Percentiles rank a stretch among this genome's conserved stretches.
Evolutionary conservation across 2,329 filamentous ascomycete species (phyloP).

Genomic region (Ampelomyces quisqualis): DNA sequence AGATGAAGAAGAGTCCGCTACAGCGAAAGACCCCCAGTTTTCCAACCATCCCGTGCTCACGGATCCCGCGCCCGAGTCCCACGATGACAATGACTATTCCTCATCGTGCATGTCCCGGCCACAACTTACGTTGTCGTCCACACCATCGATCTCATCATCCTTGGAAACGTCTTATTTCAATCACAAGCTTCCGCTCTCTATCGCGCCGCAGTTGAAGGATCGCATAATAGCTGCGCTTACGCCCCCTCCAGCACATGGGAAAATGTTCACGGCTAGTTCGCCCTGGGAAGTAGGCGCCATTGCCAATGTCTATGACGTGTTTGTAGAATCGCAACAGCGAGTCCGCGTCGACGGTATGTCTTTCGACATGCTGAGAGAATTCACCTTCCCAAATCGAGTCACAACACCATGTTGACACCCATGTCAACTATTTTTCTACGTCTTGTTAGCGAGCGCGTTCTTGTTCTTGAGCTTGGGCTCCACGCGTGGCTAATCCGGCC

Average conservation of each 20-base stretch:
- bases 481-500: constrained; percentile 28
- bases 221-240: constrained; percentile 37
- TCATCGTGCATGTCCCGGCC: constrained; percentile 31
- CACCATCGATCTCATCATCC: constrained; percentile 33
- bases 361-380: constrained; percentile 39
- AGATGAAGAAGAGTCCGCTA: constrained; percentile 20
- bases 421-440: constrained; percentile 3
- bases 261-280: constrained; percentile 33
- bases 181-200: constrained; percentile 26
- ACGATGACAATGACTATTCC: constrained; percentile 23
- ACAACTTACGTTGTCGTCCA: constrained; percentile 34
- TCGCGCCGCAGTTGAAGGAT: constrained; percentile 27
- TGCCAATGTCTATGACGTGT: constrained; percentile 34
- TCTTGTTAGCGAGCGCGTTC: constrained; percentile 18
- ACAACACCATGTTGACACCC: constrained; percentile 5
- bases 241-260: constrained; percentile 20
- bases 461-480: too few relatives aligned
- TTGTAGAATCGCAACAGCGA: constrained; percentile 36
- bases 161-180: constrained; percentile 40
- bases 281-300: constrained; percentile 36
- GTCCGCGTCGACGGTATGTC: constrained; percentile 40
- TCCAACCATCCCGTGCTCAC: constrained; percentile 17
- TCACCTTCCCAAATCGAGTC: constrained; percentile 26
- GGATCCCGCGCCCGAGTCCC: constrained; percentile 10
- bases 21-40: constrained; percentile 25